These are phyloP conservation scores for Acanthamoeba healyi DNA, from an alignment of 208 protist species.

Conservation along the genomic window DNA sequence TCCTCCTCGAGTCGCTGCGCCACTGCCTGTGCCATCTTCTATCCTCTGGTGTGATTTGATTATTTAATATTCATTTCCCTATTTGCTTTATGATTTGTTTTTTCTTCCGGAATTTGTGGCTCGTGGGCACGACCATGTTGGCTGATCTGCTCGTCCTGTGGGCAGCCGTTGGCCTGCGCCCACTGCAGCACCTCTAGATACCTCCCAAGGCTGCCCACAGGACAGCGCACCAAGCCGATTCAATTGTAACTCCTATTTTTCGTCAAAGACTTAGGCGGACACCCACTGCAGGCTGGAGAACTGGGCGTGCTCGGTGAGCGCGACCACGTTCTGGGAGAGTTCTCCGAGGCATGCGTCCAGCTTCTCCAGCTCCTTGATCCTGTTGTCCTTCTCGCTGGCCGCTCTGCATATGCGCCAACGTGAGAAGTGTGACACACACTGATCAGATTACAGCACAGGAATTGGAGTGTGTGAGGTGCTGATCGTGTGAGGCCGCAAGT, in stretches of 20 bases:
- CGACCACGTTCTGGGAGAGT: slow-evolving; percentile 2
- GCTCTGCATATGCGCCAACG: background rate
- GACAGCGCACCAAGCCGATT: too few relatives aligned
- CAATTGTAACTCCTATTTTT: background rate
- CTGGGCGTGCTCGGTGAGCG: slow-evolving; percentile 16
- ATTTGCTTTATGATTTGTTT: background rate
- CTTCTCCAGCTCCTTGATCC: slow-evolving; percentile 1
- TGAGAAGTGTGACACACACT: background rate
- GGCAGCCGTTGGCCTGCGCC: too few relatives aligned
- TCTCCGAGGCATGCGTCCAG: background rate
- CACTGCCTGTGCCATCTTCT: slow-evolving; percentile 49
- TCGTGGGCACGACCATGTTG: too few relatives aligned
- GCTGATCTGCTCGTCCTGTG: too few relatives aligned
- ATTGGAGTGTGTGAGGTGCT: background rate
- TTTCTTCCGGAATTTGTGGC: too few relatives aligned
- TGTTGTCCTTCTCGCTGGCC: slow-evolving; percentile 12
- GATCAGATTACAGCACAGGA: too few relatives aligned
- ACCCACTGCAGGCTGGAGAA: slow-evolving; percentile 7
- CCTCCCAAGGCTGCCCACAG: too few relatives aligned
- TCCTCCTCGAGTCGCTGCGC: slow-evolving; percentile 75
- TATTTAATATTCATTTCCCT: background rate
- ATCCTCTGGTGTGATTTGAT: background rate
- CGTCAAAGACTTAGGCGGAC: background rate
- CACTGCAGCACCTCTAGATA: too few relatives aligned
- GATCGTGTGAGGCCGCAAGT: too few relatives aligned